These are phyloP conservation scores for Fusarium cicatricum DNA, from an alignment of 2,329 filamentous ascomycete genomes.

Conservation along the genomic window DNA sequence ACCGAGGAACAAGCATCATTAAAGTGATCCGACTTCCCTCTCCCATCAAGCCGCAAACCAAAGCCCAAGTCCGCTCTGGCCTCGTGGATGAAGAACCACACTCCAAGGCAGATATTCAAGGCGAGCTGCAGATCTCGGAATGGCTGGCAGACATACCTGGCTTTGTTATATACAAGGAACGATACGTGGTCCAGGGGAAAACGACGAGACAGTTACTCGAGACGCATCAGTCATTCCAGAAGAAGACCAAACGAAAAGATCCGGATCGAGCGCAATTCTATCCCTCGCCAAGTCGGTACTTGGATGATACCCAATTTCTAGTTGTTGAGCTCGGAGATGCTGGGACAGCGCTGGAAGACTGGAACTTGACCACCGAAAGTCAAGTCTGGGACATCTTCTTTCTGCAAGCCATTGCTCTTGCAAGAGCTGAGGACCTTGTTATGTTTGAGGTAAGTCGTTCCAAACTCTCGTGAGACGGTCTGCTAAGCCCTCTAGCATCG, in stretches of 20 bases:
- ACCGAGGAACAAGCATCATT: slow-evolving; percentile 68
- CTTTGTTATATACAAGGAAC: slow-evolving; percentile 72
- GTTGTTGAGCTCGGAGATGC: slow-evolving; percentile 72
- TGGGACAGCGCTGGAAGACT: slow-evolving; percentile 66
- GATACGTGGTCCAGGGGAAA: slow-evolving; percentile 66
- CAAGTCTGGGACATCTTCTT: slow-evolving; percentile 72
- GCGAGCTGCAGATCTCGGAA: slow-evolving; percentile 70
- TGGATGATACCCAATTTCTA: slow-evolving; percentile 65
- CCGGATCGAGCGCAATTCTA: slow-evolving; percentile 68
- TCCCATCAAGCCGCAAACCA: slow-evolving; percentile 65
- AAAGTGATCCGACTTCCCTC: slow-evolving; percentile 69
- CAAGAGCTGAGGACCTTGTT: slow-evolving; percentile 64
- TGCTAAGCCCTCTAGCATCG: slow-evolving; percentile 58
- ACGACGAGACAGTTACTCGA: slow-evolving; percentile 62
- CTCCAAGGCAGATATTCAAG: slow-evolving; percentile 61
- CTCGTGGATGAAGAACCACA: slow-evolving; percentile 68
- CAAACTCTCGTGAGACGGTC: background rate
- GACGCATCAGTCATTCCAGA: slow-evolving; percentile 67
- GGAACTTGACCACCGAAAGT: slow-evolving; percentile 55
- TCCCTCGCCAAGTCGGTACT: slow-evolving; percentile 66
- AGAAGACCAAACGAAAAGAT: slow-evolving; percentile 62
- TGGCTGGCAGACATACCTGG: slow-evolving; percentile 70
- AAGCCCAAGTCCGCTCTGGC: slow-evolving; percentile 60
- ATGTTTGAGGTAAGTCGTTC: slow-evolving; percentile 63
- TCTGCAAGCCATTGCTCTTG: slow-evolving; percentile 66